Base-by-base conservation (phyloP, 257 asterid species). In the Solanum ossicruentum region DNA sequence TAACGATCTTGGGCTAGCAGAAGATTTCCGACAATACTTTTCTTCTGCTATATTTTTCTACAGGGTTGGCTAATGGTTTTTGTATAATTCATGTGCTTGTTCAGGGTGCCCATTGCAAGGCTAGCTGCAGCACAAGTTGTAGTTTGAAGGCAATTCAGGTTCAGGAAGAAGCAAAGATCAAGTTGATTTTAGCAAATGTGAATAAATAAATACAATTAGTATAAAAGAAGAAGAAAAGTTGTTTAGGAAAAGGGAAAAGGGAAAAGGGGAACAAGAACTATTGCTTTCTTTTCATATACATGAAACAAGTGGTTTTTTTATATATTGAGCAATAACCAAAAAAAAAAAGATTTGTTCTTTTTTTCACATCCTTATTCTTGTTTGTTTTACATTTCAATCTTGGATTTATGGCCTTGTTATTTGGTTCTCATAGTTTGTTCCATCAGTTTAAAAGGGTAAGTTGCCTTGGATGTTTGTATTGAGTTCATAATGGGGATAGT, bases 61-160 rank as follows among this genome's bases (percentile, higher is more conserved):
- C 32, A 28, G 32, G 36, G 21, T 81, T 16, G 8, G 8, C 54
- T 81, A 51, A 20, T 71, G 71, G 10, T 23, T 28, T 16, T 82
- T 23, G 12, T 41, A 39, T 81, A 41, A 45, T 12, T 49, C 21
- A 54, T 36, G 58, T 51, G 54, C 49, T 20, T 21, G 58, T 23
- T 12, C 88, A 94, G 99, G 93, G 95, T 96, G 86, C 99, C 99
- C 2, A 95, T 96, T 91, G 99, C 98, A 83, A 93, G 99, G 97
- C 90, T 96, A 11, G 99, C 98, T 85, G 98, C 97, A 83, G 99
- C 99, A 60, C 98, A 96, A 90, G 96, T 89, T 86, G 98, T 90
- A 73, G 94, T 85, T 5, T 88, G 91, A 75, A 75, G 81, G 41
- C 58, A 73, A 12, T 3, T 36, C 41, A 36, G 58, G n/a, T 32